phyloP scores from a whole-genome alignment of 2,329 filamentous ascomycete genomes.

The Fusarium azukiicola region DNA sequence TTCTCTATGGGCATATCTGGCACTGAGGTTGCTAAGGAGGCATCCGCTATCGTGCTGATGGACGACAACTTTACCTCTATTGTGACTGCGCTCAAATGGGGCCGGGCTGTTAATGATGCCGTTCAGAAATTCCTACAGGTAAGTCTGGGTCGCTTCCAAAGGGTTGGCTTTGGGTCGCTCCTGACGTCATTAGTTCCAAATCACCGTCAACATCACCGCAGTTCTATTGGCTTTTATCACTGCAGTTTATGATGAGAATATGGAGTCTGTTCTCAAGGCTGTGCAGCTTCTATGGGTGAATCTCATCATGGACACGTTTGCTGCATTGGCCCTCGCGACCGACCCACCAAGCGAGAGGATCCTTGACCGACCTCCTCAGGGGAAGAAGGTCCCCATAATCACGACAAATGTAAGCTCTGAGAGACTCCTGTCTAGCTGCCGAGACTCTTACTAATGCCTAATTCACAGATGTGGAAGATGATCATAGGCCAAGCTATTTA shows the following conservation, averaged over 20 bases:
- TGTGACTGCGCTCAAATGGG: background rate
- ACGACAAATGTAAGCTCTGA: background rate
- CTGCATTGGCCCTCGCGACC: conserved; percentile 77
- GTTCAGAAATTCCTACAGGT: background rate
- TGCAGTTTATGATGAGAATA: conserved; percentile 54
- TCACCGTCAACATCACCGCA: conserved; percentile 3
- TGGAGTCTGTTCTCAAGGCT: conserved; percentile 82
- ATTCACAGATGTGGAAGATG: conserved; percentile 14
- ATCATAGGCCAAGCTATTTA: conserved; percentile 2
- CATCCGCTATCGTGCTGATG: background rate
- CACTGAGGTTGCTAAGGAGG: conserved; percentile 77
- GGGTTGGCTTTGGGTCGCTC: no score
- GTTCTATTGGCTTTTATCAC: background rate
- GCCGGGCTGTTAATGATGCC: background rate
- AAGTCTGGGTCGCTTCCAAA: background rate
- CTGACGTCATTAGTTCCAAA: conserved; percentile 7
- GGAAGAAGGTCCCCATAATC: background rate
- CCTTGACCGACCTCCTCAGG: background rate
- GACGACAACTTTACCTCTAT: conserved; percentile 3
- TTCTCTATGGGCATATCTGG: conserved; percentile 69
- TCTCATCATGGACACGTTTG: conserved; percentile 85
- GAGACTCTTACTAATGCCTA: no score
- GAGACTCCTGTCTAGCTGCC: no score
- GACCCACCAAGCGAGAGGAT: background rate
- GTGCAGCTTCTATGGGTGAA: conserved; percentile 85